Base-by-base conservation (phyloP, 192 early-diverging fungal genomes). In the Coemansia sp. region DNA sequence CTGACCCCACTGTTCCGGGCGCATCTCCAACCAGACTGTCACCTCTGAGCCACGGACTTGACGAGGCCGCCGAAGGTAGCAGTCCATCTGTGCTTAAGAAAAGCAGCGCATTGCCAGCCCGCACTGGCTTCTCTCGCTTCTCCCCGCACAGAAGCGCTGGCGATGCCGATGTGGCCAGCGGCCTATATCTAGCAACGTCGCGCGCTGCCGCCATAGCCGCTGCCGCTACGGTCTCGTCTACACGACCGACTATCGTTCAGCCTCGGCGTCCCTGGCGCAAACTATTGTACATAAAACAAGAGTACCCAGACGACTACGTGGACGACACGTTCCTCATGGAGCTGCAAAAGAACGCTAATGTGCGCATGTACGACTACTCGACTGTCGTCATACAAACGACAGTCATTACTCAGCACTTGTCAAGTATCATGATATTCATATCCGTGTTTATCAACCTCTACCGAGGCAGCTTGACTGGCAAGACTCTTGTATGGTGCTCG, bases 271-370 rank as follows among this genome's bases (percentile, higher is more conserved):
- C 75, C 4, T 97, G 94, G 94, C 81, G 88, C 36, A 94, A 92
- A 77, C 67, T 94, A 1, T 73, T 97, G 63, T 97, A 94, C 75
- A 89, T 94, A 45, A 89, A 90, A 63, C 95, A 97, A 73, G 88
- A 89, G 41, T 96, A 90, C 63, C 90, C 94, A 6, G 96, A 98
- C 74, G 93, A 96, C 76, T 93, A 96, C 76, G 94, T 96, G 1
- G 95, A 96, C 69, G 84, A 85, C 36, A 90, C 92, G 3, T 98
- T 98, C 71, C 70, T 98, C 50, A 89, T 91, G 72, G 87, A 92
- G 68, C 81, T 98, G 66, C 91, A 94, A 70, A 93, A 93, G 78
- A 98, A 97, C 79, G 92, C 91, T 29, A 95, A 96, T 59, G 90
- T 98, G 46, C 86, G 89, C 62, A 81, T 86, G 61, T 93, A 93